These are phyloP conservation scores for Kwoniella newhampshirensis DNA, from an alignment of 768 basidiomycete genomes.

Conservation along the genomic window DNA sequence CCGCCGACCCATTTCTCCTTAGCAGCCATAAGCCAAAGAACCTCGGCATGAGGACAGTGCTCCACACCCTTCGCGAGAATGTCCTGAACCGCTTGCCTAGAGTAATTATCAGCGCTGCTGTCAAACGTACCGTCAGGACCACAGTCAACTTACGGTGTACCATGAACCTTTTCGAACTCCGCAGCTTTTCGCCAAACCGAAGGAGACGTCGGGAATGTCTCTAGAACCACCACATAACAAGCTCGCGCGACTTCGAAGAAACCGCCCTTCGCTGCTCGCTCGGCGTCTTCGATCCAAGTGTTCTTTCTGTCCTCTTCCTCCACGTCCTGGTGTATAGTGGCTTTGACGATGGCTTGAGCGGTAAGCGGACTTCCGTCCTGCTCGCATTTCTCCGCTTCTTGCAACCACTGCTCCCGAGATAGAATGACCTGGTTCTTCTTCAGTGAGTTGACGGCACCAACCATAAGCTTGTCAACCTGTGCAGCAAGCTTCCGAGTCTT, in stretches of 20 bases:
- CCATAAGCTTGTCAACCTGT: slow-evolving; percentile 88
- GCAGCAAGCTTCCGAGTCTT: slow-evolving; percentile 58
- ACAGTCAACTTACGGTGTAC: slow-evolving; percentile 62
- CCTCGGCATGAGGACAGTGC: slow-evolving; percentile 92
- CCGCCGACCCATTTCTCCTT: slow-evolving; percentile 94
- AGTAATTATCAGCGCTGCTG: slow-evolving; percentile 1
- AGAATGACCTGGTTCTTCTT: slow-evolving; percentile 80
- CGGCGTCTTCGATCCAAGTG: slow-evolving; percentile 89
- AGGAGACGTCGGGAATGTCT: slow-evolving; percentile 82
- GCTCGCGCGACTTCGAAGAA: slow-evolving; percentile 80
- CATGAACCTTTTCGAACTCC: slow-evolving; percentile 87
- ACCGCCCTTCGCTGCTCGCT: slow-evolving; percentile 71
- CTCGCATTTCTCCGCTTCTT: slow-evolving; percentile 91
- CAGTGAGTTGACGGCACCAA: slow-evolving; percentile 74
- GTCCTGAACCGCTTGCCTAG: slow-evolving; percentile 74
- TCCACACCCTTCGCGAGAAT: slow-evolving; percentile 79
- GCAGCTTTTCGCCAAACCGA: slow-evolving; percentile 89
- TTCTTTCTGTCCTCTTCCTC: slow-evolving; percentile 91
- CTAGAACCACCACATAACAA: slow-evolving; percentile 83
- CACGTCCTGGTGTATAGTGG: slow-evolving; percentile 86
- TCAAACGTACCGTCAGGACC: neutral
- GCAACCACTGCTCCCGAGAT: slow-evolving; percentile 90
- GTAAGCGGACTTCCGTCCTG: slow-evolving; percentile 78
- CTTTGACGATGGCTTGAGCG: slow-evolving; percentile 91
- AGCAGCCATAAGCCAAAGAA: slow-evolving; percentile 95